A percentile compares a stretch with the other conserved stretches of the same genome.
These are phyloP conservation scores for Lodderomyces beijingensis DNA, from an alignment of 1,139 yeast species.

Conservation along the genomic window DNA sequence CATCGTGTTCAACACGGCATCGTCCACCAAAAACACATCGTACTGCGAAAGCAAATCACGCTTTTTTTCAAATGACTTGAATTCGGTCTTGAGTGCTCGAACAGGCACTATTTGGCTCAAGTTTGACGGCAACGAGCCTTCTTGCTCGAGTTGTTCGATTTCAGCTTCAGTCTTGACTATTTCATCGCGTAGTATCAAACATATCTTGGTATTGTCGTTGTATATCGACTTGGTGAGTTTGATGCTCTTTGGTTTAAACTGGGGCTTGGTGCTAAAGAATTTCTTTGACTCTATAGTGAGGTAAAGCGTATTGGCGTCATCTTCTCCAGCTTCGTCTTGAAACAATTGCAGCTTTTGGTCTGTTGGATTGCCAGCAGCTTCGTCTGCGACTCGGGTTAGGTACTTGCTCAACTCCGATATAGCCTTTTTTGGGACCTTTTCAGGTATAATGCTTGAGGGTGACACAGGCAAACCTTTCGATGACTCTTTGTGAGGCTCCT, in stretches of 20 bases:
- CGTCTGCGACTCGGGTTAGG: slow-evolving; percentile 22
- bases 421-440: slow-evolving; percentile 38
- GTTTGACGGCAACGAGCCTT: slow-evolving; percentile 44
- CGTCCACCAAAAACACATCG: slow-evolving; percentile 82
- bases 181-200: slow-evolving; percentile 71
- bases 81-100: slow-evolving; percentile 59
- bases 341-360: slow-evolving; percentile 27
- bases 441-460: slow-evolving; percentile 15
- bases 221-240: slow-evolving; percentile 48
- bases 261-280: slow-evolving; percentile 57
- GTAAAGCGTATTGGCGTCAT: slow-evolving; percentile 48
- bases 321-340: slow-evolving; percentile 47
- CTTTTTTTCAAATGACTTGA: slow-evolving; percentile 65
- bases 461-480: slow-evolving; percentile 2
- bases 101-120: slow-evolving; percentile 49
- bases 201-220: slow-evolving; percentile 51
- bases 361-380: slow-evolving; percentile 3
- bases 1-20: slow-evolving; percentile 69
- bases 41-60: slow-evolving; percentile 57
- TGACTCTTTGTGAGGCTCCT: too few species aligned
- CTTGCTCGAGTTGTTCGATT: slow-evolving; percentile 56
- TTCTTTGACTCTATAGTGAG: slow-evolving; percentile 64
- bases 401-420: slow-evolving; percentile 49
- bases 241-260: slow-evolving; percentile 70
- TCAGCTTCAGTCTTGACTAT: slow-evolving; percentile 55